Evolutionary conservation across 495 filamentous ascomycete species (phyloP).

Genomic region (Neurospora hispaniola): DNA sequence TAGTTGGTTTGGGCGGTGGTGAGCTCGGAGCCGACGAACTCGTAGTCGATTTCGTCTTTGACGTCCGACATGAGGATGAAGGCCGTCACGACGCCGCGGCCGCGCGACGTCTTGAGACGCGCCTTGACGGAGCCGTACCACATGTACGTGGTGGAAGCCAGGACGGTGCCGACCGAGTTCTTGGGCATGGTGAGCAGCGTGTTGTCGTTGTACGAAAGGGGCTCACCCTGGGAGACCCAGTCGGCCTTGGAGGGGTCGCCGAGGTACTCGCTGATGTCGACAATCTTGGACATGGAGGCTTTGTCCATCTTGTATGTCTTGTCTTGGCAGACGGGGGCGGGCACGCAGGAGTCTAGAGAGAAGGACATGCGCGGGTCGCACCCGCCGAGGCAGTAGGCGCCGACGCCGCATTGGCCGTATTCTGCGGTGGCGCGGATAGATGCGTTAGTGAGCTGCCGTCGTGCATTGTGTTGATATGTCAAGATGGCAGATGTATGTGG

Average conservation of each 20-base stretch:
- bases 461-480: neutral
- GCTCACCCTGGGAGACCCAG: conserved; percentile 79
- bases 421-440: conserved; percentile 40
- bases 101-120: conserved; percentile 74
- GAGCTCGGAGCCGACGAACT: conserved; percentile 80
- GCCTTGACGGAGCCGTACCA: conserved; percentile 95
- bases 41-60: conserved; percentile 97
- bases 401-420: conserved; percentile 87
- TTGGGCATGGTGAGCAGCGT: conserved; percentile 81
- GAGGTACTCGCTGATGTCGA: conserved; percentile 66
- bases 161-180: conserved; percentile 72
- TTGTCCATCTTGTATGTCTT: conserved; percentile 56
- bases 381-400: conserved; percentile 91
- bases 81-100: conserved; percentile 81
- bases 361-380: conserved; percentile 81
- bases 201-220: conserved; percentile 48
- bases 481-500: neutral
- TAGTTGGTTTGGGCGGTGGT: conserved; percentile 79
- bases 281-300: conserved; percentile 51
- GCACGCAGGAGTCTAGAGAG: conserved; percentile 75
- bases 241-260: conserved; percentile 68
- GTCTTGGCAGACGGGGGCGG: conserved; percentile 69
- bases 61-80: conserved; percentile 92
- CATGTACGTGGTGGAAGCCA: conserved; percentile 81
- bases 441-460: conserved; percentile 12